Evolutionary conservation across 805 yeast species (phyloP).

Genomic region (Candida argentea): DNA sequence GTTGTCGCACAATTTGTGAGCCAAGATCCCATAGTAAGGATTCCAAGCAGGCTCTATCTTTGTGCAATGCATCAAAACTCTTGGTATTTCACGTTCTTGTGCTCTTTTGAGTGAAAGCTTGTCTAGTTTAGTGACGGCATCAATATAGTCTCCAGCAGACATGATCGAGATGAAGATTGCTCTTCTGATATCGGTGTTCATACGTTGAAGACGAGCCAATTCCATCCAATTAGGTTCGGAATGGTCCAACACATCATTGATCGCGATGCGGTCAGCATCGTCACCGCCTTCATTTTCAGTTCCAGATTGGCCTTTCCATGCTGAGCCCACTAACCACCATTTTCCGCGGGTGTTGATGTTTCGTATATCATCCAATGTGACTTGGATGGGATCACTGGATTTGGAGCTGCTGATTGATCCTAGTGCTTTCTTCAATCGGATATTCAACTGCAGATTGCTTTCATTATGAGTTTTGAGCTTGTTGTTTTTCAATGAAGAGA

Average conservation of each 20-base stretch:
- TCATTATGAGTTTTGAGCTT: constrained; percentile 52
- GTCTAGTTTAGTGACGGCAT: constrained; percentile 74
- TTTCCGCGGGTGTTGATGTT: constrained; percentile 75
- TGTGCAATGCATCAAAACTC: constrained; percentile 77
- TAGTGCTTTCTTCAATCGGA: constrained; percentile 53
- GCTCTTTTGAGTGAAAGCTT: constrained; percentile 67
- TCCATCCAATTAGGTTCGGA: constrained; percentile 84
- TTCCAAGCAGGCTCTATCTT: constrained; percentile 75
- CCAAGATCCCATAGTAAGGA: constrained; percentile 81
- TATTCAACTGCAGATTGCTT: constrained; percentile 39
- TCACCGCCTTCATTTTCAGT: constrained; percentile 7
- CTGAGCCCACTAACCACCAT: constrained; percentile 99
- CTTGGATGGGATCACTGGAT: constrained; percentile 69
- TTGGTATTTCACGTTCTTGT: constrained; percentile 82
- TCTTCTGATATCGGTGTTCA: constrained; percentile 92
- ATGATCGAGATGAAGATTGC: constrained; percentile 90
- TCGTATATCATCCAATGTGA: constrained; percentile 70
- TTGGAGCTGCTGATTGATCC: constrained; percentile 40
- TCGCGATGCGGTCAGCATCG: constrained; percentile 32
- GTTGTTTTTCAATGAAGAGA: constrained; percentile 79
- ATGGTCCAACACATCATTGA: constrained; percentile 53
- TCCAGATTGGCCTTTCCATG: constrained; percentile 65
- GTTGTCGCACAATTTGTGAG: constrained; percentile 62
- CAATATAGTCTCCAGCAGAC: constrained; percentile 90
- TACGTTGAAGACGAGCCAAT: constrained; percentile 74